These are phyloP conservation scores for Lentinula novae-zelandiae DNA, from an alignment of 1,284 basidiomycete genomes.

Conservation along the genomic window DNA sequence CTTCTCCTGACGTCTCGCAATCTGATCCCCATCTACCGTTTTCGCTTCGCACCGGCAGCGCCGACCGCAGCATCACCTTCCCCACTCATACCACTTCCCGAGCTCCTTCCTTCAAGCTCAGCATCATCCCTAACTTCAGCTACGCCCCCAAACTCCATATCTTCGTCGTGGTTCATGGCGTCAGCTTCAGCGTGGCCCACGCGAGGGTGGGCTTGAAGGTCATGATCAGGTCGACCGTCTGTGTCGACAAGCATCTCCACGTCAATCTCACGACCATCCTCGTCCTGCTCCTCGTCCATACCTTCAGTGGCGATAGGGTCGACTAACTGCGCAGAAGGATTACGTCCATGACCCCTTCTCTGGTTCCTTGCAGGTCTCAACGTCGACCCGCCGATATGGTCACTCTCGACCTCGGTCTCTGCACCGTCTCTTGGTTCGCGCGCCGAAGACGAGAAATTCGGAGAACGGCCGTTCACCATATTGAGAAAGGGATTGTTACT, in stretches of 20 bases:
- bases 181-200: background rate
- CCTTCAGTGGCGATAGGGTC: background rate
- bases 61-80: background rate
- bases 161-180: background rate
- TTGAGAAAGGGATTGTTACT: background rate
- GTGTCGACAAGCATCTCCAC: background rate
- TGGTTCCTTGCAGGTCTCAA: background rate
- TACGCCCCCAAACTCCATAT: slow-evolving; percentile 8
- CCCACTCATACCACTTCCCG: background rate
- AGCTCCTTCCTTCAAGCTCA: background rate
- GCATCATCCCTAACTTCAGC: background rate
- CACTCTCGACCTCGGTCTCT: slow-evolving; percentile 15
- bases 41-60: slow-evolving; percentile 8
- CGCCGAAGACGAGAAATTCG: background rate
- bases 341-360: background rate
- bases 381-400: background rate
- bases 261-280: background rate
- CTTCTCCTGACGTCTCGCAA: too few relatives aligned
- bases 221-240: background rate
- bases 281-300: background rate
- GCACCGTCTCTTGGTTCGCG: slow-evolving; percentile 11
- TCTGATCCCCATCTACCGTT: background rate
- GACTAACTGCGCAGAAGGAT: slow-evolving; percentile 1
- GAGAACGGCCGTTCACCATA: background rate
- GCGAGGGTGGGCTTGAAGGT: background rate